Conservation (phyloP, 257 asterid genomes). For the Plantago major region DNA sequence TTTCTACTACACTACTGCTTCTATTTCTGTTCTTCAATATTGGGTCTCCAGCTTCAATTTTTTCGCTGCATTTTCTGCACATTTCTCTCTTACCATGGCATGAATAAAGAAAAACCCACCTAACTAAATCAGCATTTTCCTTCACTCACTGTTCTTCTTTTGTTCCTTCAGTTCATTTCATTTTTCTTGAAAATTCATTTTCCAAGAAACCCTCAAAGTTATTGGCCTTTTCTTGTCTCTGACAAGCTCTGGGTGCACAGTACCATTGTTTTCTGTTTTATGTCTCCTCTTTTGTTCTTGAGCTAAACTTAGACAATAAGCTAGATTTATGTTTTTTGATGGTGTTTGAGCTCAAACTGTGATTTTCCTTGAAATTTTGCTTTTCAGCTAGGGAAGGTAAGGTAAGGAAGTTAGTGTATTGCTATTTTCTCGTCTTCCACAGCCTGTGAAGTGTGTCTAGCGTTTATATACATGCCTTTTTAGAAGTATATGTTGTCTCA, state of each 20-base stretch:
- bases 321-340: not conserved
- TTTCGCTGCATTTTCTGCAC: slow-evolving; percentile 16
- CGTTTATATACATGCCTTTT: slow-evolving; percentile 16
- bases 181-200: not conserved
- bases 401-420: not conserved
- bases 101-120: slow-evolving; percentile 23
- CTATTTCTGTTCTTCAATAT: slow-evolving; percentile 26
- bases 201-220: slow-evolving; percentile 14
- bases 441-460: slow-evolving; percentile 6
- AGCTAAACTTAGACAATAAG: not conserved
- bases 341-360: slow-evolving; percentile 6
- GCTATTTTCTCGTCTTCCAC: slow-evolving; percentile 17
- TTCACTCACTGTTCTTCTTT: slow-evolving; percentile 3
- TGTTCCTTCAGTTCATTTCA: slow-evolving; percentile 15
- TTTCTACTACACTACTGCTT: not conserved
- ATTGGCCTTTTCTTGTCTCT: slow-evolving; percentile 29
- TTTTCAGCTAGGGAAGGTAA: slow-evolving; percentile 12
- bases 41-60: slow-evolving; percentile 29
- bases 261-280: slow-evolving; percentile 18
- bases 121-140: slow-evolving; percentile 8
- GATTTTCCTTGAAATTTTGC: not conserved
- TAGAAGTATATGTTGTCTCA: not conserved
- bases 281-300: slow-evolving; percentile 17
- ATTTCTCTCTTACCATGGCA: slow-evolving; percentile 13
- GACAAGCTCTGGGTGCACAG: slow-evolving; percentile 33